A percentile compares a stretch with the other conserved stretches of the same genome.
These are phyloP conservation scores for Globisporangium takayamanum DNA, from an alignment of 352 stramenopile genomes.

Conservation along the genomic window DNA sequence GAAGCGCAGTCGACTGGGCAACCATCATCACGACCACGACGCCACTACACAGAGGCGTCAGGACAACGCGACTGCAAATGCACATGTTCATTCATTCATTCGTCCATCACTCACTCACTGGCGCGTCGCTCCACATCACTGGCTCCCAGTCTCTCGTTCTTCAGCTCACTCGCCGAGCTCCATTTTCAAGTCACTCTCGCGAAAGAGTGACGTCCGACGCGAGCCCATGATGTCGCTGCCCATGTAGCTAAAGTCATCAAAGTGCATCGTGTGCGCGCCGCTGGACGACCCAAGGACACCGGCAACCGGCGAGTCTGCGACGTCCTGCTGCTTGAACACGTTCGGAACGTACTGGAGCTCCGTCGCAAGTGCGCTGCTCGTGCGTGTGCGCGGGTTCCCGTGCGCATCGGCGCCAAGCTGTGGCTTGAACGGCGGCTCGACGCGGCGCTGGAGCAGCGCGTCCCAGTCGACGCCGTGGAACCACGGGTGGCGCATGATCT, in stretches of 20 bases:
- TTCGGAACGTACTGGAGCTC: conserved; percentile 76
- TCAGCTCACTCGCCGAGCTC: conserved; percentile 51
- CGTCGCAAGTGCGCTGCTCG: conserved; percentile 41
- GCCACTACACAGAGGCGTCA: background rate
- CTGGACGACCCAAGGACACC: conserved; percentile 44
- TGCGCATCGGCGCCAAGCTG: conserved; percentile 26
- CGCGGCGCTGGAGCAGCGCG: conserved; percentile 44
- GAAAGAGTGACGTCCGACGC: conserved; percentile 73
- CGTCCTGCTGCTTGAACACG: conserved; percentile 78
- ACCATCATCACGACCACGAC: background rate
- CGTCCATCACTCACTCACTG: background rate
- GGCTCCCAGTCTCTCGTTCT: background rate
- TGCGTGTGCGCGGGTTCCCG: conserved; percentile 26
- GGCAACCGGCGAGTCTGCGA: conserved; percentile 72
- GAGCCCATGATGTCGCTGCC: conserved; percentile 82
- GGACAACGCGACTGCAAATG: too few relatives aligned
- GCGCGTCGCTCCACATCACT: conserved; percentile 1
- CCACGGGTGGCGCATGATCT: conserved; percentile 83
- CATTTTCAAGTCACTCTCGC: conserved; percentile 83
- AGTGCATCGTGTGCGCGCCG: conserved; percentile 72
- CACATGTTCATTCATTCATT: too few relatives aligned
- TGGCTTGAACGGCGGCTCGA: conserved; percentile 71
- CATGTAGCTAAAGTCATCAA: conserved; percentile 87
- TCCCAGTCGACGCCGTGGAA: conserved; percentile 79
- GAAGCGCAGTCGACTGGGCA: too few relatives aligned